Evolutionary conservation across 225 moss, liverwort and hornwort species (phyloP).

Genomic region (Neckera pumila): DNA sequence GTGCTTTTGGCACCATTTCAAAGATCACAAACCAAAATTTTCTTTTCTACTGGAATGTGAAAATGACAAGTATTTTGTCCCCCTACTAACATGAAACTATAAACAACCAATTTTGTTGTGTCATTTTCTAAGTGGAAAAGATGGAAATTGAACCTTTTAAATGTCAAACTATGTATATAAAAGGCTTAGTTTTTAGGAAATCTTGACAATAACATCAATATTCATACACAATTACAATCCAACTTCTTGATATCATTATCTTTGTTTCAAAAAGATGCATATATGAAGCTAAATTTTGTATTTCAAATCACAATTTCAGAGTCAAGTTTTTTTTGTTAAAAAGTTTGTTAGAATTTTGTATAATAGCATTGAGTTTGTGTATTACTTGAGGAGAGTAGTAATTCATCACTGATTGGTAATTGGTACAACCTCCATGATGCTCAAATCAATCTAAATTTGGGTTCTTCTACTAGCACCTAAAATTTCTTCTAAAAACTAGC

Average conservation of each 20-base stretch:
- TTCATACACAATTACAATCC: not conserved
- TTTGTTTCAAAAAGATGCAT: not conserved
- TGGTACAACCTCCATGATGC: not conserved
- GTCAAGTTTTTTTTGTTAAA: not conserved
- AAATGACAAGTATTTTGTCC: not conserved
- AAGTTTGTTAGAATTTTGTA: not conserved
- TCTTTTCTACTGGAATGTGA: accelerated
- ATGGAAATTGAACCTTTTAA: not conserved
- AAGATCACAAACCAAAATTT: accelerated
- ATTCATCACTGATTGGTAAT: not conserved
- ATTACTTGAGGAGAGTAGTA: not conserved
- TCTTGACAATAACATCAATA: not conserved
- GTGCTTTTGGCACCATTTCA: not conserved
- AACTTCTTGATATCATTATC: not conserved
- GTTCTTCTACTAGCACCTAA: not conserved
- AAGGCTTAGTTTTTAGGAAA: accelerated
- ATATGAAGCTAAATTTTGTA: not conserved
- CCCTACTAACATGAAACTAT: no score
- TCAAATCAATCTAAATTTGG: not conserved
- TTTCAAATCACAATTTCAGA: not conserved
- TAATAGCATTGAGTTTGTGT: not conserved
- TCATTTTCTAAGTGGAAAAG: accelerated
- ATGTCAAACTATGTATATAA: not conserved
- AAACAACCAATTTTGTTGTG: not conserved
- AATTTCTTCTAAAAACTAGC: not conserved